Base-by-base conservation (phyloP, 1,284 basidiomycete genomes). In the Ganoderma leucocontextum region DNA sequence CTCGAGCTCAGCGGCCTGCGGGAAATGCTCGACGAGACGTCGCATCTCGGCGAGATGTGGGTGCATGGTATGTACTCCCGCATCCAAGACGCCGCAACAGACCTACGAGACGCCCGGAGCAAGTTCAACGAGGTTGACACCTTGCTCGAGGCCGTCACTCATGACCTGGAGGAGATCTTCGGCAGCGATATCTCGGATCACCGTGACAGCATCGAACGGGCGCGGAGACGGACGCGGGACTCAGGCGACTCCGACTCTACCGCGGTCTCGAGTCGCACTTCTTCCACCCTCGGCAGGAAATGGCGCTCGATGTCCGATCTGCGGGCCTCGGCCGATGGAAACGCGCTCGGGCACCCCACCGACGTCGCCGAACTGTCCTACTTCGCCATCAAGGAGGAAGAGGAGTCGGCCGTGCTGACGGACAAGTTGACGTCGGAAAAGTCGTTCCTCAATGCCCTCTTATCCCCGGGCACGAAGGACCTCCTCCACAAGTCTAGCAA, bases 41-140 rank as follows among this genome's bases (percentile, higher is more conserved):
- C 81, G 19, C 81, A 83, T 33, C 80, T 86, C 62, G 82, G 83
- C 38, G 76, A 81, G 29, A 78, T 81, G 13, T 78, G 90, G 52
- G 76, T 89, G 57, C 76, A 80, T 0, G 80, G 85, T 47, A 85
- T 87, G 78, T 85, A 85, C 36, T 78, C 82, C 6, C 85, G 87
- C 63, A 79, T 87, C 4, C 81, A 86, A 10, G 87, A 89, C 63
- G 84, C 83, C 0, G 76, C 79, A 35, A 83, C 82, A 61, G 86
- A 88, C 55, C 76, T 91, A 2, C 77, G 82, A 35, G 81, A 81
- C 44, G 80, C 86, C 38, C 84, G 85, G 47, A 79, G 77, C 49
- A 82, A 80, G 58, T 82, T 85, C 63, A 69, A 72, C 2, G 69
- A 70, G n/a, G 70, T 76, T 15, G 75, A 78, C 38, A 52, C 64